Base-by-base conservation (phyloP, 352 stramenopile species). In the Pythium scleroteichum region DNA sequence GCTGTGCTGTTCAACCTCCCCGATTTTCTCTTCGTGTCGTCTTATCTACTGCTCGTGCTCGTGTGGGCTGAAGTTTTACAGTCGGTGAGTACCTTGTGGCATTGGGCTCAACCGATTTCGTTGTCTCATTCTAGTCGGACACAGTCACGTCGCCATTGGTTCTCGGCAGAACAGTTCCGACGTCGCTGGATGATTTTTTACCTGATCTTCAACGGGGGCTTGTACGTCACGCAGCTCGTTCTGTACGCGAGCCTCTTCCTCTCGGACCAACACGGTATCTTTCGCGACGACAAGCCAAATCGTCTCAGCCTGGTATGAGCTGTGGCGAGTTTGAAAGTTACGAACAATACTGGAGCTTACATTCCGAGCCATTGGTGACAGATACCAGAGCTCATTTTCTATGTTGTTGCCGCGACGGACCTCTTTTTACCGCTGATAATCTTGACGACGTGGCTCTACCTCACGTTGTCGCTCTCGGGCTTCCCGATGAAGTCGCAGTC, bases 141-240 rank as follows among this genome's bases (percentile, higher is more conserved):
- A 53, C 20, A 93, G 80, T 96, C 87, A 38, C 84, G 90, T 3
- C 79, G 84, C 47, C 90, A 97, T 63, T 97, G 90, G 90, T 94
- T 97, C 50, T 96, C 87, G 14, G 78, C 89, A 0, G 73, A 78
- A 20, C 64, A 81, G 16, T 97, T 97, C 53, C 81, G 88, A 22
- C 81, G 85, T 10, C 82, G 86, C 19, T 96, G 90, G 83, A 92
- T 97, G 81, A 92, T 97, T 33, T 94, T 94, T 48, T 97, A 97
- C 64, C 72, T 97, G 27, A 76, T 97, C 24, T 97, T 97, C 68
- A 97, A 97, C 68, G 87, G 84, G 29, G 75, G 71, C 27, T 67
- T 97, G 16, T 97, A 97, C 73, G 65, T 90, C 22, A 84, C 79
- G 38, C 90, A 97, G 72, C 55, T 97, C 14, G 71, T 96, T 56